Evolutionary conservation across 2,329 filamentous ascomycete genomes (phyloP), one percentile per base, ranked within the genome.

Genomic region (Botrytis tulipae): DNA sequence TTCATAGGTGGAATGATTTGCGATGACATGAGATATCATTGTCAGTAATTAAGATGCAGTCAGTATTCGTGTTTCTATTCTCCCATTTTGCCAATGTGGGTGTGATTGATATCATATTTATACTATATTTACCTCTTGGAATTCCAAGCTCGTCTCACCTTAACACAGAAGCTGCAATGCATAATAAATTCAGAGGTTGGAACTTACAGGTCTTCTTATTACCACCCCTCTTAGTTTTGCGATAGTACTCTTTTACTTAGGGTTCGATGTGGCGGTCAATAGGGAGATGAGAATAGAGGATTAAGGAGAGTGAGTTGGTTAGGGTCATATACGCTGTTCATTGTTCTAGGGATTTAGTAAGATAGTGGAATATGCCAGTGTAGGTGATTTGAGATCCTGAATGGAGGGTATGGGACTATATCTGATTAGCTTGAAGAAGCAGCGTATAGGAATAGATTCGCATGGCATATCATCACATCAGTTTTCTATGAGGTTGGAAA

Each of bases 361-460:
- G 4, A 25, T n/a, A n/a, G 25, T 0, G 1, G 14, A 29, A 3
- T 12, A 54, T 29, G 25, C 0, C 0, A 54, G 12, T 54, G 2
- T 0, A 54, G 12, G 8, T 29, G 51, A 29, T n/a, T 16, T 54
- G n/a, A 16, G 14, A 54, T 29, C 6, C 14, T 18, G 3, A 29
- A 54, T 6, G n/a, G n/a, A 16, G 14, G 14, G 14, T 18, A 14
- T 29, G 4, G n/a, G 29, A 25, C 2, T 54, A 54, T n/a, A 7
- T 29, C 14, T 54, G 1, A 35, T 35, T 29, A 8, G n/a, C 25
- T 54, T 5, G 18, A 29, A 18, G 14, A 1, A 16, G 6, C 3
- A 29, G 14, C 29, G n/a, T 54, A 29, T 16, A 29, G 14, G 12
- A 8, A 3, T 18, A n/a, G n/a, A 8, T 9, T 54, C 51, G 14